Percentiles rank a stretch among this genome's conserved stretches.
These are phyloP conservation scores for Stygiomarasmius scandens DNA, from an alignment of 1,284 basidiomycete species.

Conservation along the genomic window DNA sequence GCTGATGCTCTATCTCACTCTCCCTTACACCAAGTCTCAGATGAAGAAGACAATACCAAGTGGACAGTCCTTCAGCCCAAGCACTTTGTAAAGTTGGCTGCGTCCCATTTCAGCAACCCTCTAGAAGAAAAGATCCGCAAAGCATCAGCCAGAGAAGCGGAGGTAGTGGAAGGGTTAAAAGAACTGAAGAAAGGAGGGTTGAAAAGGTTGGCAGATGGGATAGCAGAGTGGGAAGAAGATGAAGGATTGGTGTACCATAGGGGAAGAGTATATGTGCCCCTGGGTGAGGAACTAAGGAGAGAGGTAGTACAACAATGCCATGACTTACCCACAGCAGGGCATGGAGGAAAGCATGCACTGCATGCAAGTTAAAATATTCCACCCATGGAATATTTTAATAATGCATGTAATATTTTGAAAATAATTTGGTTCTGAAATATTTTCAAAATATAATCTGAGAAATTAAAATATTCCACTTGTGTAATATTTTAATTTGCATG, in stretches of 20 bases:
- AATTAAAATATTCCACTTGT: no score
- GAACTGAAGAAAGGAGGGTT: no score
- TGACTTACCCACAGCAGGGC: not conserved
- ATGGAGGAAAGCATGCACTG: not conserved
- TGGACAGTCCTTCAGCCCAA: constrained; percentile 9
- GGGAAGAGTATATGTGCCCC: not conserved
- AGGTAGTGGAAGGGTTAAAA: no score
- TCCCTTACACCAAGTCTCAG: not conserved
- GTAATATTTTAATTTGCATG: no score
- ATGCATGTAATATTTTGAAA: no score
- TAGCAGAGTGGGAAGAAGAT: constrained; percentile 1
- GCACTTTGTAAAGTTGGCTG: constrained; percentile 15
- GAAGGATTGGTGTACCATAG: not conserved
- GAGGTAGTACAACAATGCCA: not conserved
- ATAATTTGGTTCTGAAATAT: no score
- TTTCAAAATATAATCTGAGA: no score
- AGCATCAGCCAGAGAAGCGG: no score
- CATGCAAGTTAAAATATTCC: no score
- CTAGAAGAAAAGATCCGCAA: no score
- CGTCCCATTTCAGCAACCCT: not conserved
- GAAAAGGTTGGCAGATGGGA: no score
- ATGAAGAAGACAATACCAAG: not conserved
- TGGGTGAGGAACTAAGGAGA: not conserved
- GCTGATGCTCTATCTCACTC: not conserved
- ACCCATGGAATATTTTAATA: no score